Percentiles rank a stretch among this genome's conserved stretches.
Evolutionary conservation across 768 basidiomycete genomes (phyloP).

Genomic region (Tylopilus cervinicoccineus): DNA sequence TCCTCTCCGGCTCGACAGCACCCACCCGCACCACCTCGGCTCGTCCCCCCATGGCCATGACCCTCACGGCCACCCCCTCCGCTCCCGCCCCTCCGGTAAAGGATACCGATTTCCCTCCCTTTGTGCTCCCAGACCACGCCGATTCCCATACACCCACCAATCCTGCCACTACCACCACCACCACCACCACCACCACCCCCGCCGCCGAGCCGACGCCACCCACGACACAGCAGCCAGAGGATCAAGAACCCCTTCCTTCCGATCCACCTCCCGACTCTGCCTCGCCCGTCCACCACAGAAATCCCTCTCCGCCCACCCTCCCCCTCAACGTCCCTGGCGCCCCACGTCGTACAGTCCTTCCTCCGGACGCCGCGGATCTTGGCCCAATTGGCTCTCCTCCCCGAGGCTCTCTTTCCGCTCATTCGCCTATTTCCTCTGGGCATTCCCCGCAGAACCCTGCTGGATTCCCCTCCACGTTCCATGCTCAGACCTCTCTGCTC

Average conservation of each 20-base stretch:
- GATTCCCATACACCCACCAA: constrained; percentile 18
- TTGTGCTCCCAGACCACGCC: constrained; percentile 60
- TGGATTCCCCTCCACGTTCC: constrained; percentile 62
- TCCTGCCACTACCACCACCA: constrained; percentile 3
- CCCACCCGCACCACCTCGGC: constrained; percentile 51
- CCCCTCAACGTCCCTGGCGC: constrained; percentile 48
- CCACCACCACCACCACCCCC: constrained; percentile 6
- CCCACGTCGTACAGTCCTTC: constrained; percentile 42
- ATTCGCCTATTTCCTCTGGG: constrained; percentile 48
- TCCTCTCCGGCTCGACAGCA: constrained; percentile 58
- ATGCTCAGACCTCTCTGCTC: constrained; percentile 55
- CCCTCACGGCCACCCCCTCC: constrained; percentile 70
- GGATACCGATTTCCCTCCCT: constrained; percentile 70
- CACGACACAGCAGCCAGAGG: constrained; percentile 8
- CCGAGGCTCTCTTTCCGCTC: constrained; percentile 41
- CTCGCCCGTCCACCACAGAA: constrained; percentile 21
- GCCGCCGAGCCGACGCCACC: neutral
- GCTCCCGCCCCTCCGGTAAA: constrained; percentile 76
- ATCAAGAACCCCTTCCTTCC: constrained; percentile 1
- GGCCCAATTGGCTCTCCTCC: constrained; percentile 86
- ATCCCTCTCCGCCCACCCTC: constrained; percentile 45
- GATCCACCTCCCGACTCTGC: constrained; percentile 11
- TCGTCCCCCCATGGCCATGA: constrained; percentile 62
- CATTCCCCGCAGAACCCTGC: constrained; percentile 40
- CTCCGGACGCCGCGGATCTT: constrained; percentile 49